Evolutionary conservation across 2,329 filamentous ascomycete species (phyloP).

Genomic region (Onygena corvina): DNA sequence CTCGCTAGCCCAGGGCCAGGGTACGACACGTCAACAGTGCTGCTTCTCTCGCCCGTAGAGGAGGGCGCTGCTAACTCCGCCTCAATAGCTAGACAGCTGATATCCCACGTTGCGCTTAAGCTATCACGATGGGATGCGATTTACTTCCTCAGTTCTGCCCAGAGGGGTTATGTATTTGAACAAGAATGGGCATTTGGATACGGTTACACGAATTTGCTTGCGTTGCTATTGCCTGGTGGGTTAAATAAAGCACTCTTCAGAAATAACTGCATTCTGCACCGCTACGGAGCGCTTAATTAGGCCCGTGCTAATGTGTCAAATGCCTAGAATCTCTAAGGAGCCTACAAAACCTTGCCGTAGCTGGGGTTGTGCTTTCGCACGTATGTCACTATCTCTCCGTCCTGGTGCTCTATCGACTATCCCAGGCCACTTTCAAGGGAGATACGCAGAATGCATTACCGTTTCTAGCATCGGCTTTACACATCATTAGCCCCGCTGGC

Average conservation of each 20-base stretch:
- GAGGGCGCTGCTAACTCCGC: background rate
- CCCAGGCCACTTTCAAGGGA: conserved; percentile 43
- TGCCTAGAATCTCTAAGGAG: background rate
- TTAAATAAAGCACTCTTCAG: background rate
- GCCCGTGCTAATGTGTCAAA: background rate
- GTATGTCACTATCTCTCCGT: conserved; percentile 65
- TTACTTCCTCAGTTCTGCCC: conserved; percentile 46
- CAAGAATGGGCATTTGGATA: conserved; percentile 57
- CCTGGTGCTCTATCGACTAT: conserved; percentile 57
- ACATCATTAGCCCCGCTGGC: conserved; percentile 76
- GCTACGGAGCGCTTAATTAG: background rate
- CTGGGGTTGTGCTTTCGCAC: conserved; percentile 58
- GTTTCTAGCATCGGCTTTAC: conserved; percentile 58
- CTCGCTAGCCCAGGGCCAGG: conserved; percentile 44
- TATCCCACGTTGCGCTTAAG: conserved; percentile 22
- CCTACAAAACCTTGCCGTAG: conserved; percentile 26
- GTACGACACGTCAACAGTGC: conserved; percentile 51
- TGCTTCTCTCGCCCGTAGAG: conserved; percentile 26
- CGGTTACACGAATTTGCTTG: conserved; percentile 39
- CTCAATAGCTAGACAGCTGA: background rate
- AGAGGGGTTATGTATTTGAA: conserved; percentile 46
- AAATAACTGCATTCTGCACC: too few species aligned
- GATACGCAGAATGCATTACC: conserved; percentile 20
- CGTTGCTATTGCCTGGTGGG: conserved; percentile 27
- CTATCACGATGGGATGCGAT: conserved; percentile 52